Base-by-base conservation (phyloP, 345 rosid species). In the Salix viminalis region DNA sequence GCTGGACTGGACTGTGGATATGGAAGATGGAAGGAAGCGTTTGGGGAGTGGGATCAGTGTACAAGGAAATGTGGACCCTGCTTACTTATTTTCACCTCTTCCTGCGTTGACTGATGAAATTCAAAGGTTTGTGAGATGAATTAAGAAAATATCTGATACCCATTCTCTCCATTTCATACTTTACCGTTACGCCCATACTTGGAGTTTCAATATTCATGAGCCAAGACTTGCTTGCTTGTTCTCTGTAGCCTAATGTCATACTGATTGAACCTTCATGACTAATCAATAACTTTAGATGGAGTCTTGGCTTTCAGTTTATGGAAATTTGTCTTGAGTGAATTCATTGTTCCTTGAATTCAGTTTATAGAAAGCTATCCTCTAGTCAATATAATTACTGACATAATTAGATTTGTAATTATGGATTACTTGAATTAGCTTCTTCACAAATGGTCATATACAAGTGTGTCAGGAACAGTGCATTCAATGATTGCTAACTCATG, bases 1-100 rank as follows among this genome's bases (percentile, higher is more conserved):
- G 79, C 92, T 95, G 76, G 99, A 95, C 87, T 93, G 97, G 99
- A 93, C 96, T 46, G 92, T 95, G 56, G 99, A 91, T 83, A 89
- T 95, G 96, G 94, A 90, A 46, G 97, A 91, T 85, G 97, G 96
- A 76, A 88, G 97, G 86, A 87, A 88, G 73, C 83, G 94, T 68
- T 68, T 92, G 71, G 95, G 98, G 56, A 83, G 79, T 5, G 90
- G 68, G 26, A 86, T 93, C 75, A 84, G 92, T 67, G 90, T 95
- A 16, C 97, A 95, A 75, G 99, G 99, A 70, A 91, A 93, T 76
- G 97, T 93, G 23, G 99, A 93, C 71, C 99, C 97, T 70, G 93
- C 97, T 65, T 91, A 21, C 84, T 74, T 95, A 28, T 93, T 95
- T 86, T 88, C 91, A 67, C 85, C 97, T 18, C 93, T 90, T 73